These are phyloP conservation scores for Albugo candida DNA, from an alignment of 352 stramenopile genomes.

Conservation along the genomic window DNA sequence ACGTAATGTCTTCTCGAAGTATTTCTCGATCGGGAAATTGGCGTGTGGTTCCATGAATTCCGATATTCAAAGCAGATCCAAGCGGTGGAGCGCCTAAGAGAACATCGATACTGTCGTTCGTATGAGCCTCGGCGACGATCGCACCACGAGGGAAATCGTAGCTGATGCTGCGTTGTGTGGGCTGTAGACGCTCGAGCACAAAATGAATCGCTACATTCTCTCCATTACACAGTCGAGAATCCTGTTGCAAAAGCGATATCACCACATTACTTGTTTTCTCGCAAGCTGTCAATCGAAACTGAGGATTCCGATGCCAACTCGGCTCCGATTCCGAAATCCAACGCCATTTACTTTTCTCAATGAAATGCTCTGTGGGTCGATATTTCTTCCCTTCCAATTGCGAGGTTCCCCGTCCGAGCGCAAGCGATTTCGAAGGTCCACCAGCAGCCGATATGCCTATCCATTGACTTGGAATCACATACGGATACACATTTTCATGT, in stretches of 20 bases:
- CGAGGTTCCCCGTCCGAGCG: neutral
- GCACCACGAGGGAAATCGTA: constrained; percentile 55
- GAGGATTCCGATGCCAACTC: constrained; percentile 83
- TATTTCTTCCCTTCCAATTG: neutral
- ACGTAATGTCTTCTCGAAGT: constrained; percentile 38
- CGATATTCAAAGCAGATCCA: neutral
- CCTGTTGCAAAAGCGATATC: constrained; percentile 67
- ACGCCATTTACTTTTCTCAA: constrained; percentile 43
- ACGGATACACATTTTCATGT: constrained; percentile 19
- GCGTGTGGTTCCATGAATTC: constrained; percentile 7
- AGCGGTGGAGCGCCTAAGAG: constrained; percentile 9
- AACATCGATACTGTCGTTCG: constrained; percentile 13
- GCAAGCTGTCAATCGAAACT: constrained; percentile 50
- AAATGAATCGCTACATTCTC: constrained; percentile 80
- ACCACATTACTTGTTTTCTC: constrained; percentile 25
- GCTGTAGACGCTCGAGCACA: constrained; percentile 60
- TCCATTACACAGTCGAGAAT: constrained; percentile 55
- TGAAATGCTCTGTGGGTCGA: constrained; percentile 11
- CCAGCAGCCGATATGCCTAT: constrained; percentile 17
- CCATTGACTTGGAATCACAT: constrained; percentile 34
- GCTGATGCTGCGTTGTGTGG: constrained; percentile 23
- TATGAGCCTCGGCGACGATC: constrained; percentile 48
- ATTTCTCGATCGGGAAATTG: constrained; percentile 61
- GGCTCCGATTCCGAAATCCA: constrained; percentile 52
- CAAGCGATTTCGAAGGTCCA: constrained; percentile 7